These are phyloP conservation scores for Phlegmacium glaucopus DNA, from an alignment of 768 basidiomycete genomes.

Conservation along the genomic window DNA sequence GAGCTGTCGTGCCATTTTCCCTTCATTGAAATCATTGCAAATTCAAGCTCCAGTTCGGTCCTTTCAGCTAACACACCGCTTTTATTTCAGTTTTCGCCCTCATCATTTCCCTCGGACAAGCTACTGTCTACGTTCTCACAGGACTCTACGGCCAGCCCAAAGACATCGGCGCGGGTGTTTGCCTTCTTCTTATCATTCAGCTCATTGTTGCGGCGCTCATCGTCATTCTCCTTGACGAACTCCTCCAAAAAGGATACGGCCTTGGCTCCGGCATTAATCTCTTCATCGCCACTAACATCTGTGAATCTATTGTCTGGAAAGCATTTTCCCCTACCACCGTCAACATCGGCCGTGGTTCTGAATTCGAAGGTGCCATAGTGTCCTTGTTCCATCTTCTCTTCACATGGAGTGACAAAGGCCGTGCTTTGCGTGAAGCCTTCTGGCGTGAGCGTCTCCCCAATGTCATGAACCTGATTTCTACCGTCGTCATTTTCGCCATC, in stretches of 20 bases:
- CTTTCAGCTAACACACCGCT: background rate
- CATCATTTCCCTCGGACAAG: slow-evolving; percentile 94
- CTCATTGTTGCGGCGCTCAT: slow-evolving; percentile 92
- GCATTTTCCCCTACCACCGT: slow-evolving; percentile 97
- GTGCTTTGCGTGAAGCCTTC: slow-evolving; percentile 96
- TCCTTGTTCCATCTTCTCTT: slow-evolving; percentile 96
- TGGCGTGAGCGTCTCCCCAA: slow-evolving; percentile 97
- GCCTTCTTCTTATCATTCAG: slow-evolving; percentile 94
- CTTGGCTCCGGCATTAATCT: slow-evolving; percentile 98
- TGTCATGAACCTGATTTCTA: slow-evolving; percentile 95
- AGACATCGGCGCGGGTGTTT: slow-evolving; percentile 95
- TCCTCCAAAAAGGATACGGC: slow-evolving; percentile 98
- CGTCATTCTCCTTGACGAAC: slow-evolving; percentile 97
- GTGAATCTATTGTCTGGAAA: slow-evolving; percentile 99
- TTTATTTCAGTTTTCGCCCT: slow-evolving; percentile 81
- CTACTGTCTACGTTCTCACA: slow-evolving; percentile 94
- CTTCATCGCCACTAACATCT: slow-evolving; percentile 99
- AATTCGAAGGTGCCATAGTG: slow-evolving; percentile 96
- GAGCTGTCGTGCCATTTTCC: too few species aligned
- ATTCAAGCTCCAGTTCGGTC: too few species aligned
- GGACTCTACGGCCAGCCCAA: slow-evolving; percentile 94
- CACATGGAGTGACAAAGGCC: slow-evolving; percentile 98
- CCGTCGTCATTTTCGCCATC: slow-evolving; percentile 84
- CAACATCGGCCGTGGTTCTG: slow-evolving; percentile 97
- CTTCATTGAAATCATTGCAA: too few species aligned